Base-by-base conservation (phyloP, 2,329 filamentous ascomycete species). In the Phoma sp. region DNA sequence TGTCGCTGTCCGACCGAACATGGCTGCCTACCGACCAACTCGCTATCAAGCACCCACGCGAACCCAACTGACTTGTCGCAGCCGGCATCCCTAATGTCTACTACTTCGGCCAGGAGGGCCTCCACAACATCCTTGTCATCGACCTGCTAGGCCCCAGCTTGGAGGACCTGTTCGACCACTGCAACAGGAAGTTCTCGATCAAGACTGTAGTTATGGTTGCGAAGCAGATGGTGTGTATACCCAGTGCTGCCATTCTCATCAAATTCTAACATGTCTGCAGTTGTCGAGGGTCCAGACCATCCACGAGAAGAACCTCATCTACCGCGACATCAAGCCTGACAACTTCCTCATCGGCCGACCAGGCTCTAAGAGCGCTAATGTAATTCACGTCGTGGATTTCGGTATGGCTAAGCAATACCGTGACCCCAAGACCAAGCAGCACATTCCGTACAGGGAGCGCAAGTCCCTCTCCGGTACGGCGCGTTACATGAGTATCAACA, bases 341-440 rank as follows among this genome's bases (percentile, higher is more conserved):
- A 99, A 99, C 82, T 98, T 99, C 80, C 85, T 99, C 60, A 97
- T 98, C 68, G 95, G 95, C 48, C 88, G 93, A 42, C 92, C 92
- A 0, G 89, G 88, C 67, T 93, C 92, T 57, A 98, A 98, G 80
- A 85, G 91, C n/a, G 91, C 93, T 70, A 98, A 97, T 75, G 92
- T 98, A 51, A 97, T 99, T 64, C 93, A 99, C 73, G 95, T 98
- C 30, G 93, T 99, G 69, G 95, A 99, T 77, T 99, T 99, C 71
- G 95, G 95, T 69, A 98, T 99, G 95, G 95, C 95, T 60, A 99
- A 99, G 82, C 95, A 98, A 77, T 99, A 98, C 78, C 89, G 95
- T 67, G 95, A 99, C 69, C 95, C 95, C 51, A 98, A 98, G 83
- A 96, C 95, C 30, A 98, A 98, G 80, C 95, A 98, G 77, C 95